phyloP scores from a whole-genome alignment of 2,329 filamentous ascomycete genomes.

The Harringtonia lauricola region DNA sequence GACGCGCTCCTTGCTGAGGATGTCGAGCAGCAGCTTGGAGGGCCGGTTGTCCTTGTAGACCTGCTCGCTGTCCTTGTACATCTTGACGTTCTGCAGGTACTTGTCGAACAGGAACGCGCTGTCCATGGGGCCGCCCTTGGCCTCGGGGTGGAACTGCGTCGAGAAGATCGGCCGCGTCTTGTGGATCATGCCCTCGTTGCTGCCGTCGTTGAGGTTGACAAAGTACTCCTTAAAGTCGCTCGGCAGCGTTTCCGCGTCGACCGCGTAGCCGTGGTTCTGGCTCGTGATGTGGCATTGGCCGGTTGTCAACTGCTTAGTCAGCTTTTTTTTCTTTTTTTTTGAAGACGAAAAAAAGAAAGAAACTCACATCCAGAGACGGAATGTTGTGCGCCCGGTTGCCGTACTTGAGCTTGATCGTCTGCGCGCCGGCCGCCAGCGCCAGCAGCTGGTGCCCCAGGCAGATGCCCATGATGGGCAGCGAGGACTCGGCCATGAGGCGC shows the following conservation, averaged over 20 bases:
- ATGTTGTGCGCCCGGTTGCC: constrained; percentile 99
- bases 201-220: constrained; percentile 93
- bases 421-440: constrained; percentile 76
- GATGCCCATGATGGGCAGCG: constrained; percentile 93
- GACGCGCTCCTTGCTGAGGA: constrained; percentile 88
- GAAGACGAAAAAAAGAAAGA: neutral
- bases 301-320: constrained; percentile 56
- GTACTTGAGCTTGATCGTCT: constrained; percentile 97
- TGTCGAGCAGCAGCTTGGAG: constrained; percentile 76
- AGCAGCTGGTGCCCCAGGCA: constrained; percentile 96
- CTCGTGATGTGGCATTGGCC: constrained; percentile 97
- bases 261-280: constrained; percentile 97
- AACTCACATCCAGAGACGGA: constrained; percentile 61
- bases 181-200: constrained; percentile 97
- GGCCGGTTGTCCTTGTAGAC: constrained; percentile 80
- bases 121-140: constrained; percentile 93
- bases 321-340: too few species aligned
- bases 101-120: constrained; percentile 93
- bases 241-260: constrained; percentile 73
- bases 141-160: constrained; percentile 97
- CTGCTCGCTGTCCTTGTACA: constrained; percentile 76
- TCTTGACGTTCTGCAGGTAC: constrained; percentile 80
- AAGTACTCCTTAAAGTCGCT: constrained; percentile 96
- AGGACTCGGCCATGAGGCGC: constrained; percentile 82
- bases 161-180: constrained; percentile 93